Base-by-base conservation (phyloP, 345 rosid species). In the Heritiera littoralis region DNA sequence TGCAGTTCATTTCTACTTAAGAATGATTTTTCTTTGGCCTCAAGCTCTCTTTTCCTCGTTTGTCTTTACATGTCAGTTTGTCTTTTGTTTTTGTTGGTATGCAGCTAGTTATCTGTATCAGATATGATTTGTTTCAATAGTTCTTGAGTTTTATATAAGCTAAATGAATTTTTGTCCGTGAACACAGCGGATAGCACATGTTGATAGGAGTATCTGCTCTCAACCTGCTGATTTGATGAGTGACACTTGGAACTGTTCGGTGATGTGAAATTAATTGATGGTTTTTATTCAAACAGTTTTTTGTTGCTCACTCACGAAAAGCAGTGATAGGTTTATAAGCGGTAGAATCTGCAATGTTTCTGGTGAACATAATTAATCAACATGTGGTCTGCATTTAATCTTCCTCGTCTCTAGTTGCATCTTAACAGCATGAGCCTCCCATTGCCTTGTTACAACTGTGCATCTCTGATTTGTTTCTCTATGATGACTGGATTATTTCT, bases 31-130 rank as follows among this genome's bases (percentile, higher is more conserved):
- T 63, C 10, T 64, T 15, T 66, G 18, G 5, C 17, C 14, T 41
- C 7, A n/a, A 56, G 32, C 41, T 41, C 3, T 17, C 14, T 43
- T 17, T 65, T 65, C 46, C 20, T 65, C 15, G 14, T 32, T 65
- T 32, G 46, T 32, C 45, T 65, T n/a, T 32, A 15, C 40, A 7
- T 7, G 43, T 61, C 38, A 13, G 67, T 67, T 18, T 66, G 71
- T 66, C 49, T 38, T 67, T 41, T 43, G 51, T 40, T 67, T 43
- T 18, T 67, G 51, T 67, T 67, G 48, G 72, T 1, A 67, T 67
- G 51, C 12, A 41, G 48, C 51, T 41, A 15, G 14, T 17, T 30
- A 40, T 67, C 32, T 41, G 2, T 41, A 41, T 67, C 72, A 9
- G 48, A 40, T 30, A 67, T 40, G 51, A 64, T 43, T 67, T 51